Conservation (phyloP, 2,329 filamentous ascomycete species). For the Neopestalotiopsis rosae region DNA sequence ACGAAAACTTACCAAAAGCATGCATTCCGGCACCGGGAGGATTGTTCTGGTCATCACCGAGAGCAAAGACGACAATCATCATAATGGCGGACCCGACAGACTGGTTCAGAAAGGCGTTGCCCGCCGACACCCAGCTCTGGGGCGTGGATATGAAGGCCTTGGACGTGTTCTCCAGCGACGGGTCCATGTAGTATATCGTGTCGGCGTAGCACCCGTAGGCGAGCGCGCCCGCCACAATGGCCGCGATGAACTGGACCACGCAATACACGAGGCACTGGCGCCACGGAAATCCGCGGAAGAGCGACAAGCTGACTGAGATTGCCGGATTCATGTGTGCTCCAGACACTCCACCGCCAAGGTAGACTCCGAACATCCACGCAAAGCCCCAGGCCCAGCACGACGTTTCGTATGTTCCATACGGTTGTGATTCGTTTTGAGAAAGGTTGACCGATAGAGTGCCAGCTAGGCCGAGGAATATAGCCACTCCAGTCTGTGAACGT, state of each 20-base stretch:
- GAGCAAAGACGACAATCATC: constrained; percentile 41
- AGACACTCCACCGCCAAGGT: constrained; percentile 33
- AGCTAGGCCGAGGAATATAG: constrained; percentile 32
- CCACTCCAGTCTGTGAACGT: constrained; percentile 27
- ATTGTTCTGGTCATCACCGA: constrained; percentile 44
- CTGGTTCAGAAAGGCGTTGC: constrained; percentile 40
- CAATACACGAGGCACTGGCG: constrained; percentile 37
- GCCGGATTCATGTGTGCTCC: constrained; percentile 41
- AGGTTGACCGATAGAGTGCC: constrained; percentile 35
- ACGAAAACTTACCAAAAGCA: constrained; percentile 30
- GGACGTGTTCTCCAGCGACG: constrained; percentile 33
- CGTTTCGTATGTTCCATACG: constrained; percentile 33
- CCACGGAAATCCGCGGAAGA: constrained; percentile 45
- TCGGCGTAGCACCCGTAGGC: constrained; percentile 38
- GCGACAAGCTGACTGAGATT: constrained; percentile 39
- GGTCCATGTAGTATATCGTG: constrained; percentile 37
- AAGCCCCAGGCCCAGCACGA: constrained; percentile 38
- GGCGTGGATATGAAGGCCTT: constrained; percentile 41
- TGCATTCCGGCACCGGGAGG: constrained; percentile 43
- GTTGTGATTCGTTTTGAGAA: constrained; percentile 25
- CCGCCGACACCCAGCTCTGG: constrained; percentile 31
- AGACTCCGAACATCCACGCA: constrained; percentile 38
- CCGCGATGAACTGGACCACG: constrained; percentile 35
- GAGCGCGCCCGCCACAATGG: constrained; percentile 35
- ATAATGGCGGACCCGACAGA: constrained; percentile 41